Evolutionary conservation across 208 protist species (phyloP), one percentile per base, ranked within the genome.

Genomic region (Wallacemonas rigidus): DNA sequence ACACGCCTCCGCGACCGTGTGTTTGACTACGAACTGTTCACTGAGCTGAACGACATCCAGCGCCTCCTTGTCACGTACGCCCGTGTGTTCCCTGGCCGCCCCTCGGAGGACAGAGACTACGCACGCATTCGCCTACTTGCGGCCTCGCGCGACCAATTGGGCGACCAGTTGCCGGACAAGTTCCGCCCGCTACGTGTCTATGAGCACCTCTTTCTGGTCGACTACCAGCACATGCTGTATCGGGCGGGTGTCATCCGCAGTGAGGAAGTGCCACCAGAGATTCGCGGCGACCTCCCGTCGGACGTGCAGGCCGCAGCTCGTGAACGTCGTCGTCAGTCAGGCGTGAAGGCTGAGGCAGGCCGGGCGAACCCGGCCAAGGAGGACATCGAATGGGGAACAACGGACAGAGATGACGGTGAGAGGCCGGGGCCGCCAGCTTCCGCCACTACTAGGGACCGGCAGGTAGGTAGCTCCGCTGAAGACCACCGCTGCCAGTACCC

Each of bases 201-300:
- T 72, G 90, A 92, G 69, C 63, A 83, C n/a, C 39, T 80, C 14
- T 95, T 92, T 64, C 71, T 95, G 0, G 73, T 80, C 2, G 73
- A 86, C 61, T 88, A 85, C 77, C 86, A 90, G 54, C 53, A 83
- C 35, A 75, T 56, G 43, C 76, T 90, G 3, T 76, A 77, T 68
- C 68, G 77, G 6, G 48, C 61, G 14, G 86, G 80, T 2, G 62
- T 81, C 14, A 75, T 88, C 54, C 70, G 68, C 39, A 55, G 43
- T 3, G 58, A 63, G 17, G 81, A 88, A 44, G 63, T 81, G 15
- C 72, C 79, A 15, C 64, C 54, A 12, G 65, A 69, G 38, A 15
- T 67, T n/a, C 41, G 48, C 9, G 62, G 54, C 5, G 71, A 74
- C 26, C 68, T 80, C 50, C 72, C 67, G 26, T 69, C 74, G 2